phyloP scores from a whole-genome alignment of 2,329 filamentous ascomycete species.

The Ceratocystis eucalypticola region DNA sequence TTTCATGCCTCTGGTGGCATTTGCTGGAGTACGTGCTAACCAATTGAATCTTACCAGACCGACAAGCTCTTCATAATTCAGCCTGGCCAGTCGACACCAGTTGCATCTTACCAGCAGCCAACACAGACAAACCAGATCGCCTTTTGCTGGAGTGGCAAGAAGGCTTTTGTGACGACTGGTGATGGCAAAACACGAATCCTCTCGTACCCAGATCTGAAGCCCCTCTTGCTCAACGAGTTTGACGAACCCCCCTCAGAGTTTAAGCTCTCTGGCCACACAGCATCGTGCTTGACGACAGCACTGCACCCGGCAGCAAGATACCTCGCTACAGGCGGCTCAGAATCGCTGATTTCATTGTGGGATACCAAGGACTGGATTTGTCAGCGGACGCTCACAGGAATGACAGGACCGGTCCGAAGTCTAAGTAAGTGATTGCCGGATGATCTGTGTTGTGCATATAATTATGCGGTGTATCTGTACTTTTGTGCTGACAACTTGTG shows the following conservation, averaged over 20 bases:
- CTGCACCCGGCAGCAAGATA: slow-evolving; percentile 58
- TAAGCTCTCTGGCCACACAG: slow-evolving; percentile 57
- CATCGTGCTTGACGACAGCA: slow-evolving; percentile 53
- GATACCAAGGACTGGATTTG: slow-evolving; percentile 68
- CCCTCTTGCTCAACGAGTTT: slow-evolving; percentile 37
- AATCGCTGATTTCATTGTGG: slow-evolving; percentile 64
- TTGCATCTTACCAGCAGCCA: slow-evolving; percentile 46
- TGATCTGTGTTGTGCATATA: not conserved
- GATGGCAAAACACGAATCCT: slow-evolving; percentile 60
- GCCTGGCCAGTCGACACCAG: slow-evolving; percentile 40
- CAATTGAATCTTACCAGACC: slow-evolving; percentile 30
- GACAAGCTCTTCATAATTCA: slow-evolving; percentile 51
- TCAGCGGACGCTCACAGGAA: slow-evolving; percentile 53
- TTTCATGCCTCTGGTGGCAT: not conserved
- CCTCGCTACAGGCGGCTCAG: slow-evolving; percentile 61
- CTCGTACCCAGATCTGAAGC: slow-evolving; percentile 50
- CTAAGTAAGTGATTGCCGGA: slow-evolving; percentile 38
- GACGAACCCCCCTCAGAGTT: slow-evolving; percentile 38
- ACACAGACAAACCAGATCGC: slow-evolving; percentile 58
- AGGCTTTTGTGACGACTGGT: slow-evolving; percentile 56
- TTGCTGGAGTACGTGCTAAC: not conserved
- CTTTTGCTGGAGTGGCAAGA: slow-evolving; percentile 60
- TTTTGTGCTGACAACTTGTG: not conserved
- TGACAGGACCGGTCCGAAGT: slow-evolving; percentile 55
- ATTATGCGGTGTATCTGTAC: not conserved